Base-by-base conservation (phyloP, 768 basidiomycete species). In the Lentinula raphanica region DNA sequence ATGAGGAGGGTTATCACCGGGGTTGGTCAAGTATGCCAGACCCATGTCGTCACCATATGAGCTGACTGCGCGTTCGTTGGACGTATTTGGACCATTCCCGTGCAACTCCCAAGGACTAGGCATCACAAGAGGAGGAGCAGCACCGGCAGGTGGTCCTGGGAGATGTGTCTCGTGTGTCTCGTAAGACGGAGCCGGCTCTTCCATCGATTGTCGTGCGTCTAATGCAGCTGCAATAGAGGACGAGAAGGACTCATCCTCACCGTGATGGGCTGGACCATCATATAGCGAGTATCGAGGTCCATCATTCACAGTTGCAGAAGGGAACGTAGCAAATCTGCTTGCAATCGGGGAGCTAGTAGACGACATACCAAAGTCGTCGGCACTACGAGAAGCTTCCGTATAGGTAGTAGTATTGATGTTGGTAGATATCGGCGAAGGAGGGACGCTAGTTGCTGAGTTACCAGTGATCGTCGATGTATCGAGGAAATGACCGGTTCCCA, bases 321-420 rank as follows among this genome's bases (percentile, higher is more conserved):
- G 88, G 70, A 89, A 82, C 1, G 89, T 90, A 25, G 85, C 84
- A 64, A 88, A 90, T 15, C 83, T 77, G 0, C 79, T 79, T 1
- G 79, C 79, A 9, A 64, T 62, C 4, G 62, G 54, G 1, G 59
- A 59, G 15, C 68, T 67, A 11, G 64, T 44, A 6, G 63, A 57
- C 7, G 69, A 19, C n/a, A 73, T 64, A 19, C 74, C 78, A 55
- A 79, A 77, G 44, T 82, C 79, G 54, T 82, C 80, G 1, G 54
- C 61, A 19, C 59, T 32, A 19, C 51, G 58, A 48, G 44, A 56
- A 8, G 49, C 49, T 45, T 50, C 49, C 25, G 44, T n/a, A 5
- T 46, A 29, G 21, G 27, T 13, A 32, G 29, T 25, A 27, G 17
- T n/a, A n/a, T n/a, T n/a, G 35, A 11, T 54, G 36, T 19, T 59